Base-by-base conservation (phyloP, 371 early-diverging fungal genomes). In the Mortierella sp. region DNA sequence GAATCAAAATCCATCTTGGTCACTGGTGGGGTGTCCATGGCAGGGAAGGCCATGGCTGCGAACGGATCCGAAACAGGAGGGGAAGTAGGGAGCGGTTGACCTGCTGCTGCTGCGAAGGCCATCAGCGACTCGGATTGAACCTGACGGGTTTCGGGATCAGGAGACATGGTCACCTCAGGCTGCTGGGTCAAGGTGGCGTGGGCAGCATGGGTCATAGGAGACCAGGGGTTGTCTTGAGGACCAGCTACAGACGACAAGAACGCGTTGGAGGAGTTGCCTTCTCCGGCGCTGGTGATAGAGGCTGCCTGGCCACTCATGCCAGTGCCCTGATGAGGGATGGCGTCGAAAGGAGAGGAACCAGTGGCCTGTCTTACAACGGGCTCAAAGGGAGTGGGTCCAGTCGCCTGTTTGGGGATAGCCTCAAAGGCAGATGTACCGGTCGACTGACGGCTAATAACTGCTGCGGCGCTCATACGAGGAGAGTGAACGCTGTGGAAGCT, bases 1-100 rank as follows among this genome's bases (percentile, higher is more conserved):
- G 82, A 76, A 31, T 86, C 86, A 72, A 86, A 86, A 46, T 86
- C 86, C 70, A 81, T 74, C 76, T 82, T 86, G 40, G 86, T 82
- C 53, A 82, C 82, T 53, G 74, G 76, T n/a, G 86, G 79, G 1
- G 86, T 78, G 54, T 85, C 81, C 77, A 85, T 77, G 13, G 79
- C 69, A 9, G 86, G 86, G 86, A 86, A 86, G 16, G 86, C 80
- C 77, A 83, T 78, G 2, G 77, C 44, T 5, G 72, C 79, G 59
- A 86, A 86, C 14, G 86, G 86, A 61, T 86, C 86, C 69, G 71
- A 73, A 1, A 50, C 43, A 46, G 82, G 75, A 10, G 77, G 70
- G 10, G 83, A 80, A 8, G 53, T 73, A 19, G 83, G 75, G 37
- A 77, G 69, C 4, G 74, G 28, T 76, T 75, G 75, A 9, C 24